Conservation (phyloP, 2,329 filamentous ascomycete species). For the Rachicladosporium sp. region DNA sequence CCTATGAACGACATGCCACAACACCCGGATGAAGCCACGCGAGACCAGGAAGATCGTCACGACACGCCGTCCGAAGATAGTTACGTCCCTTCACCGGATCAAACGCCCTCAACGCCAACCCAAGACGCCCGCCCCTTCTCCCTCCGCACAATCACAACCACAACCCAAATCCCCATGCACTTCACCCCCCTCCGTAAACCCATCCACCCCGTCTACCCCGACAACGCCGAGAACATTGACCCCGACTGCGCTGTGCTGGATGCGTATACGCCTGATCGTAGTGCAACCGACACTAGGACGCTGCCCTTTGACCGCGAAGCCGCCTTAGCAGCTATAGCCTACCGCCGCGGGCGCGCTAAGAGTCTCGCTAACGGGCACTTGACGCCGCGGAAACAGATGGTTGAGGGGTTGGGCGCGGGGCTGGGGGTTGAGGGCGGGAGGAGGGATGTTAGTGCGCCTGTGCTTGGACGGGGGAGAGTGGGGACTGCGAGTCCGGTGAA, state of each 20-base stretch:
- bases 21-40: background rate
- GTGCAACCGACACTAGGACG: constrained; percentile 8
- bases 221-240: constrained; percentile 11
- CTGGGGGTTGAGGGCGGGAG: constrained; percentile 21
- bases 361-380: constrained; percentile 53
- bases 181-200: constrained; percentile 30
- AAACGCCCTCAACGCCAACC: constrained; percentile 2
- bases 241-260: constrained; percentile 6
- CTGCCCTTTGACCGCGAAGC: constrained; percentile 45
- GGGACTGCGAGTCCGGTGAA: background rate
- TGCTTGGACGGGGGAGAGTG: constrained; percentile 1
- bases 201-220: constrained; percentile 4
- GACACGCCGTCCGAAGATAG: background rate
- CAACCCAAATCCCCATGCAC: constrained; percentile 36
- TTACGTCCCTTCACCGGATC: no score
- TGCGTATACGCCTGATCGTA: background rate
- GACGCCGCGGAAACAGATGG: constrained; percentile 49
- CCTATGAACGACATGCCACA: background rate
- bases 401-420: constrained; percentile 30
- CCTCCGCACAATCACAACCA: constrained; percentile 34
- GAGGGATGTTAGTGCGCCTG: constrained; percentile 37
- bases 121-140: constrained; percentile 11
- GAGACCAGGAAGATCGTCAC: background rate
- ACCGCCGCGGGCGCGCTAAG: constrained; percentile 57
- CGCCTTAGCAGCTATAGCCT: constrained; percentile 62